Percentiles rank a stretch among this genome's conserved stretches.
Evolutionary conservation across 371 early-diverging fungal species (phyloP).

Genomic region (Lichtheimia corymbifera): DNA sequence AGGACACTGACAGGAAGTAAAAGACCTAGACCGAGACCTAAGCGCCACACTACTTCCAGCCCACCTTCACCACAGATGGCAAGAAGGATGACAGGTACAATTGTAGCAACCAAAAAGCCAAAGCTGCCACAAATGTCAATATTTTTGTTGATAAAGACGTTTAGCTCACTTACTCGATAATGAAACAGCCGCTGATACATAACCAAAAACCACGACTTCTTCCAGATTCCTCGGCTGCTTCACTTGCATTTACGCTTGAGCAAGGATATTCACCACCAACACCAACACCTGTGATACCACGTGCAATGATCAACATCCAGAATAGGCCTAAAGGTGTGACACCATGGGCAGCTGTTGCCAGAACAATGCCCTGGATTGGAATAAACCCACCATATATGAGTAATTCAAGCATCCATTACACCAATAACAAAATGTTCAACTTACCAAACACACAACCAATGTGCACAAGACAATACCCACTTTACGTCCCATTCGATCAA

Average conservation of each 20-base stretch:
- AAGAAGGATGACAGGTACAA: conserved; percentile 50
- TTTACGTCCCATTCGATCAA: conserved; percentile 38
- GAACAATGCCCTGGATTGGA: background rate
- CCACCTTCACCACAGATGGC: conserved; percentile 36
- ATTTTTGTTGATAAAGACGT: too few relatives aligned
- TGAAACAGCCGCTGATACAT: conserved; percentile 41
- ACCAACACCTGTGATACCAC: conserved; percentile 49
- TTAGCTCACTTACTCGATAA: conserved; percentile 12
- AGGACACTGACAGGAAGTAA: conserved; percentile 50
- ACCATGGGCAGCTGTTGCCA: conserved; percentile 4
- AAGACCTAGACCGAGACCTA: conserved; percentile 53
- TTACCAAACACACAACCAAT: background rate
- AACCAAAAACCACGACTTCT: conserved; percentile 46
- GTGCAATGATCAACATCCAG: conserved; percentile 8
- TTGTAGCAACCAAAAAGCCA: conserved; percentile 50
- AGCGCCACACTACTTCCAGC: conserved; percentile 49
- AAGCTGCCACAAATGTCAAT: conserved; percentile 23
- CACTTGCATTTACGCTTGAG: conserved; percentile 42
- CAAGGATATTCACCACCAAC: conserved; percentile 56
- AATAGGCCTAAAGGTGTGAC: background rate
- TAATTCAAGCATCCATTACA: too few relatives aligned
- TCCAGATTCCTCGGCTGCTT: conserved; percentile 47
- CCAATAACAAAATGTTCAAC: conserved; percentile 27
- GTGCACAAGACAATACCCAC: conserved; percentile 31
- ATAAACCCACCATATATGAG: background rate